Evolutionary conservation across 805 yeast genomes (phyloP).

Genomic region (Pichia cephalocereana): DNA sequence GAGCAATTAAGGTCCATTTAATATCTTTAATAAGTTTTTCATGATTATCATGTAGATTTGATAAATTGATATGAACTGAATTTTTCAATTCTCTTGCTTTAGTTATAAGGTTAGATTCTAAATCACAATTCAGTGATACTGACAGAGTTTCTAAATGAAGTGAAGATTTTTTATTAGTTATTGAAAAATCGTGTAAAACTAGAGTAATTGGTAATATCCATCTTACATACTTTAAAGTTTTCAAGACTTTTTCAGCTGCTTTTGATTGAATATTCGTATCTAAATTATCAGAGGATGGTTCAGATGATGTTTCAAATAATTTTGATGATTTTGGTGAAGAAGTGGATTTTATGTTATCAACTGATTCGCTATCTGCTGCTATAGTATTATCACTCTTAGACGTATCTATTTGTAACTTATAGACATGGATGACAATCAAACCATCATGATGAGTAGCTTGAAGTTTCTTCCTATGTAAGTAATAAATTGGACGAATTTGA

Average conservation of each 20-base stretch:
- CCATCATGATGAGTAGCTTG: slow-evolving; percentile 13
- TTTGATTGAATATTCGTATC: background rate
- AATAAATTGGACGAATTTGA: slow-evolving; percentile 13
- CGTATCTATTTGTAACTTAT: slow-evolving; percentile 1
- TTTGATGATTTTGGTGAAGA: background rate
- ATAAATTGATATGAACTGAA: slow-evolving; percentile 7
- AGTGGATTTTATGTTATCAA: background rate
- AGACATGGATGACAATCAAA: slow-evolving; percentile 9
- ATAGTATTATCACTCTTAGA: background rate
- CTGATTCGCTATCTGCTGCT: background rate
- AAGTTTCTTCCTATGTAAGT: slow-evolving; percentile 8
- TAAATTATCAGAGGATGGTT: too few relatives aligned
- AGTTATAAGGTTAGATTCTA: background rate
- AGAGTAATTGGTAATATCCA: slow-evolving; percentile 11
- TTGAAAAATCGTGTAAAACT: slow-evolving; percentile 7
- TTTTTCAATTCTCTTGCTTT: slow-evolving; percentile 1
- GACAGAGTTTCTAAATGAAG: slow-evolving; percentile 10
- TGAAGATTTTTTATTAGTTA: slow-evolving; percentile 1
- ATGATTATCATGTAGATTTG: slow-evolving; percentile 3
- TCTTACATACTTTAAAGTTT: slow-evolving; percentile 2
- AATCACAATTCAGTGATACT: slow-evolving; percentile 5
- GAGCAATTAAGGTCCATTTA: slow-evolving; percentile 9
- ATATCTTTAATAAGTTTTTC: slow-evolving; percentile 1
- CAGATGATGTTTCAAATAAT: background rate
- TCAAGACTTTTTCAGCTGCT: background rate